Evolutionary conservation across 1,284 basidiomycete species (phyloP).

Genomic region (Heliocybe sulcata): DNA sequence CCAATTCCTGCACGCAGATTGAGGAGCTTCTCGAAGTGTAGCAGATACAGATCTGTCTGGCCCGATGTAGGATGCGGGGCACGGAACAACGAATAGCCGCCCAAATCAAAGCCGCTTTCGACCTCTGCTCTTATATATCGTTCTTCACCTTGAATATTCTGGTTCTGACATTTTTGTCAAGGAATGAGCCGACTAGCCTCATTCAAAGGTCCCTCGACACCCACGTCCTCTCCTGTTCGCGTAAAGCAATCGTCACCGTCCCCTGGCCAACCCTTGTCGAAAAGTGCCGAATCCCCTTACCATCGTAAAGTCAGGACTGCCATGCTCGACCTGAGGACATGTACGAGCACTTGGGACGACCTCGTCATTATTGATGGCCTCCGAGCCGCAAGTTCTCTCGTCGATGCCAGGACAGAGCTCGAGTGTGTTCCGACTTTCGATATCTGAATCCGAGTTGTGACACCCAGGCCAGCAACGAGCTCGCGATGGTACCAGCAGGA

Average conservation of each 20-base stretch:
- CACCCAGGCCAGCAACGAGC: constrained; percentile 43
- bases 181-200: constrained; percentile 55
- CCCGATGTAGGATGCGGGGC: neutral
- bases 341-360: constrained; percentile 66
- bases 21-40: too few relatives aligned
- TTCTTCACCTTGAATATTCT: too few relatives aligned
- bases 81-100: neutral
- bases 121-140: too few relatives aligned
- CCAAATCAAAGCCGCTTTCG: neutral
- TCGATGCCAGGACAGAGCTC: constrained; percentile 70
- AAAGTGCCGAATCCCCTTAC: constrained; percentile 54
- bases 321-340: constrained; percentile 56
- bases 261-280: constrained; percentile 43
- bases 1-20: too few relatives aligned
- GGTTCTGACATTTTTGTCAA: too few relatives aligned
- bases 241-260: constrained; percentile 27
- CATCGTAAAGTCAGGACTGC: constrained; percentile 62
- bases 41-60: too few relatives aligned
- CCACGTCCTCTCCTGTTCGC: constrained; percentile 54
- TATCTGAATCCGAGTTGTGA: constrained; percentile 2
- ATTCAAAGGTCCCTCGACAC: constrained; percentile 71
- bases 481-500: constrained; percentile 42
- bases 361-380: constrained; percentile 69
- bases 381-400: constrained; percentile 52
- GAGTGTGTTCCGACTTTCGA: constrained; percentile 42